Percentiles rank a stretch among this genome's conserved stretches.
Conservation (phyloP, 2,329 filamentous ascomycete species). For the Fusarium musae region DNA sequence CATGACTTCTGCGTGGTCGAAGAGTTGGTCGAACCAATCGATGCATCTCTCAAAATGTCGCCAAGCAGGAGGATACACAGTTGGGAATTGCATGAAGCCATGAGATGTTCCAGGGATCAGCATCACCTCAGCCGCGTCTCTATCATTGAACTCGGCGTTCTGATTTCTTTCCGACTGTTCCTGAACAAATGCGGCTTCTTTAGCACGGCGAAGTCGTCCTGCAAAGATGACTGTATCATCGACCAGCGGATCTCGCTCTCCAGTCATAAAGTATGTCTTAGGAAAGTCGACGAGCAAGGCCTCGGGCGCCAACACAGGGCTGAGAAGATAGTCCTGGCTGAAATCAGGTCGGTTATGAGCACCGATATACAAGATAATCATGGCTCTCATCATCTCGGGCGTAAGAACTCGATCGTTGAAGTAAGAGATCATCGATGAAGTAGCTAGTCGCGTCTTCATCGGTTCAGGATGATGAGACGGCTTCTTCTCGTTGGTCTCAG, state of each 20-base stretch:
- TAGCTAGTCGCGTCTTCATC: constrained; percentile 87
- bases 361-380: constrained; percentile 98
- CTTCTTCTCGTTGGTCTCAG: constrained; percentile 36
- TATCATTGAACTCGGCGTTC: constrained; percentile 53
- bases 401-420: constrained; percentile 95
- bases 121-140: constrained; percentile 72
- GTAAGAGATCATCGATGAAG: constrained; percentile 97
- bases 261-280: constrained; percentile 93
- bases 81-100: constrained; percentile 92
- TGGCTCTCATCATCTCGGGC: constrained; percentile 98
- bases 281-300: constrained; percentile 86
- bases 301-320: constrained; percentile 89
- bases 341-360: constrained; percentile 95
- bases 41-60: constrained; percentile 83
- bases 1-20: constrained; percentile 63
- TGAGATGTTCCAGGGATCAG: constrained; percentile 91
- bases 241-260: constrained; percentile 93
- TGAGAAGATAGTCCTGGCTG: constrained; percentile 88
- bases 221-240: constrained; percentile 98
- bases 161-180: constrained; percentile 13
- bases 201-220: constrained; percentile 85
- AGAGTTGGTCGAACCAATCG: constrained; percentile 84
- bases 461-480: constrained; percentile 65
- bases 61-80: constrained; percentile 90
- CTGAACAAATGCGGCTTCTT: constrained; percentile 58